Conservation (phyloP, 2,329 filamentous ascomycete genomes). For the Fusarium verticillioides region DNA sequence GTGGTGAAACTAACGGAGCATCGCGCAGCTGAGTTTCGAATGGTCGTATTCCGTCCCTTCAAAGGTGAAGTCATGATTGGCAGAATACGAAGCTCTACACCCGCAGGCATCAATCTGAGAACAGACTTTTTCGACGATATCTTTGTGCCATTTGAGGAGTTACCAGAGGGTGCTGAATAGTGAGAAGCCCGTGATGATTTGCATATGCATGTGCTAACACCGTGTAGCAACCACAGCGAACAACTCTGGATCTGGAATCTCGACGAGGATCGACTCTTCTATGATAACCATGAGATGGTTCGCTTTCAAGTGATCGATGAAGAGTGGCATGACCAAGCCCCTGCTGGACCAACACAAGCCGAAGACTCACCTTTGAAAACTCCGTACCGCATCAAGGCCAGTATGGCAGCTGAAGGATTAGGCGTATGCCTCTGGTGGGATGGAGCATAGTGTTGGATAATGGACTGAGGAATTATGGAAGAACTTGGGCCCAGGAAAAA, state of each 20-base stretch:
- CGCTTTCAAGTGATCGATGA: slow-evolving; percentile 88
- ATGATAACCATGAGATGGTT: slow-evolving; percentile 90
- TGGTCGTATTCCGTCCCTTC: slow-evolving; percentile 95
- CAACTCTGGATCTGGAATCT: slow-evolving; percentile 87
- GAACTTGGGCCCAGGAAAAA: slow-evolving; percentile 5
- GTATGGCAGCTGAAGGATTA: slow-evolving; percentile 71
- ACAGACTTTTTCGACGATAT: slow-evolving; percentile 97
- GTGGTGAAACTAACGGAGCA: slow-evolving; percentile 9
- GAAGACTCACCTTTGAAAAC: slow-evolving; percentile 72
- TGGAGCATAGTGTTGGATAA: slow-evolving; percentile 35
- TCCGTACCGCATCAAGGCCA: slow-evolving; percentile 76
- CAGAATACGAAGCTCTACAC: slow-evolving; percentile 79
- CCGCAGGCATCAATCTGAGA: slow-evolving; percentile 79
- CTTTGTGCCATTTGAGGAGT: slow-evolving; percentile 77
- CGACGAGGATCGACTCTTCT: slow-evolving; percentile 80
- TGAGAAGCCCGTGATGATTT: slow-evolving; percentile 50
- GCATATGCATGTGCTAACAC: slow-evolving; percentile 14
- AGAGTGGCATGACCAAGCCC: slow-evolving; percentile 89
- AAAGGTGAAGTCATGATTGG: slow-evolving; percentile 92
- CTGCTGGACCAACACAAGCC: slow-evolving; percentile 72
- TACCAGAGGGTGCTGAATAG: slow-evolving; percentile 83
- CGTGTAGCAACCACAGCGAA: slow-evolving; percentile 73
- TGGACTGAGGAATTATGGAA: slow-evolving; percentile 17
- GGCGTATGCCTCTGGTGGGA: slow-evolving; percentile 75
- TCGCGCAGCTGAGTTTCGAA: slow-evolving; percentile 79